Conservation (phyloP, 371 early-diverging fungal species). For the Basidiobolus meristosporus region DNA sequence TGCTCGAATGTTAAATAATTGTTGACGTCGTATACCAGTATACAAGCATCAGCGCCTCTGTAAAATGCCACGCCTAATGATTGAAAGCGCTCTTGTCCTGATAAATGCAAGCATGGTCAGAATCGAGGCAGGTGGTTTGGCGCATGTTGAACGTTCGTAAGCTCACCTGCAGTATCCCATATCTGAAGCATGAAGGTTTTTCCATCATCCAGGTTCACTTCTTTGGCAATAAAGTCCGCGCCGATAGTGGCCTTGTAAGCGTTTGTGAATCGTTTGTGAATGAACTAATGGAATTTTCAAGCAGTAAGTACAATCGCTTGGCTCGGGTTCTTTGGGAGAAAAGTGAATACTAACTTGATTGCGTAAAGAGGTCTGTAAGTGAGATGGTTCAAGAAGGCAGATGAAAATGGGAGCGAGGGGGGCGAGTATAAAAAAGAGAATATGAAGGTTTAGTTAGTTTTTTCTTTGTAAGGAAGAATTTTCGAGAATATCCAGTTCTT, state of each 20-base stretch:
- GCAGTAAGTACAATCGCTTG: no score
- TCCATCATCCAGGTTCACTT: slow-evolving; percentile 55
- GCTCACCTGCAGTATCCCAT: slow-evolving; percentile 44
- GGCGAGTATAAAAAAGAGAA: no score
- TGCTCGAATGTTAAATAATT: slow-evolving; percentile 66
- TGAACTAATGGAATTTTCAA: no score
- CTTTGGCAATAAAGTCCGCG: slow-evolving; percentile 93
- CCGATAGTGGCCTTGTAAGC: slow-evolving; percentile 98
- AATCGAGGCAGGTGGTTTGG: no score
- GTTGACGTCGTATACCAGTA: slow-evolving; percentile 77
- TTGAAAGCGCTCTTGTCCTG: slow-evolving; percentile 69
- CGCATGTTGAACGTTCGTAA: no score
- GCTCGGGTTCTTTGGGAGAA: no score
- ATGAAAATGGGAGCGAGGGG: no score
- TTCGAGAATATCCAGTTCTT: no score
- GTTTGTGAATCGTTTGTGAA: slow-evolving; percentile 80
- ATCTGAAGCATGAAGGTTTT: slow-evolving; percentile 27
- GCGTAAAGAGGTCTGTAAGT: slow-evolving; percentile 40
- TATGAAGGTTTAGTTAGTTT: no score
- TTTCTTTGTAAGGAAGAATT: no score
- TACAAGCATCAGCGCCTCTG: slow-evolving; percentile 87
- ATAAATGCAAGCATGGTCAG: slow-evolving; percentile 2
- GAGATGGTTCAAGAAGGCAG: no score
- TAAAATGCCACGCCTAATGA: slow-evolving; percentile 77
- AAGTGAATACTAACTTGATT: slow-evolving; percentile 15